phyloP scores from a whole-genome alignment of 2,329 filamentous ascomycete species.

The Pseudogymnoascus sp. region DNA sequence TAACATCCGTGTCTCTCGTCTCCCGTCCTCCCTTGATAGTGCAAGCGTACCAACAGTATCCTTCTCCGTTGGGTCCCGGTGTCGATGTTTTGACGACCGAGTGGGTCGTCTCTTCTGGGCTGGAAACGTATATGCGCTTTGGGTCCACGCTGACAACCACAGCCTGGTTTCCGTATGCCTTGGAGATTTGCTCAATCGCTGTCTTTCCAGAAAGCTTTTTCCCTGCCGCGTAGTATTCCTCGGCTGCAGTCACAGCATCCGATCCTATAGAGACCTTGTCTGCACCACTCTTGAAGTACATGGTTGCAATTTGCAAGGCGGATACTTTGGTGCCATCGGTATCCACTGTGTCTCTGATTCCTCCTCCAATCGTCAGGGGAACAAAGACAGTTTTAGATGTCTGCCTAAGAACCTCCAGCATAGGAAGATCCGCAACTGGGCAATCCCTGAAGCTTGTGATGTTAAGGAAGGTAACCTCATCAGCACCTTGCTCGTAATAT shows the following conservation, averaged over 20 bases:
- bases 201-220: slow-evolving; percentile 69
- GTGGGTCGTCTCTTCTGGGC: slow-evolving; percentile 63
- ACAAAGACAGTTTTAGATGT: slow-evolving; percentile 92
- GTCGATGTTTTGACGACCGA: slow-evolving; percentile 61
- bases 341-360: slow-evolving; percentile 88
- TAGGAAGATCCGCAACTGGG: slow-evolving; percentile 82
- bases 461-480: slow-evolving; percentile 96
- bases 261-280: slow-evolving; percentile 97
- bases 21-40: slow-evolving; percentile 94
- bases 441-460: slow-evolving; percentile 97
- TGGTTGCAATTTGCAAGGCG: slow-evolving; percentile 83
- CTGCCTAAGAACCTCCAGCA: slow-evolving; percentile 85
- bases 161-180: slow-evolving; percentile 91
- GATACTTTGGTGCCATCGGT: slow-evolving; percentile 79
- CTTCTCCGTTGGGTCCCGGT: slow-evolving; percentile 68
- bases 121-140: slow-evolving; percentile 75
- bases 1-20: slow-evolving; percentile 86
- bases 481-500: slow-evolving; percentile 94
- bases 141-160: slow-evolving; percentile 95
- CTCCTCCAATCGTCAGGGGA: slow-evolving; percentile 88
- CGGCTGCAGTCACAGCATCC: slow-evolving; percentile 86
- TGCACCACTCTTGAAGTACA: slow-evolving; percentile 96
- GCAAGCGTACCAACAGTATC: slow-evolving; percentile 92
- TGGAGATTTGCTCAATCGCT: slow-evolving; percentile 90
- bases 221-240: slow-evolving; percentile 74